Evolutionary conservation across 176 grass and related monocot genomes (phyloP), one percentile per base, ranked within the genome.

Genomic region (Carex myosuroides): DNA sequence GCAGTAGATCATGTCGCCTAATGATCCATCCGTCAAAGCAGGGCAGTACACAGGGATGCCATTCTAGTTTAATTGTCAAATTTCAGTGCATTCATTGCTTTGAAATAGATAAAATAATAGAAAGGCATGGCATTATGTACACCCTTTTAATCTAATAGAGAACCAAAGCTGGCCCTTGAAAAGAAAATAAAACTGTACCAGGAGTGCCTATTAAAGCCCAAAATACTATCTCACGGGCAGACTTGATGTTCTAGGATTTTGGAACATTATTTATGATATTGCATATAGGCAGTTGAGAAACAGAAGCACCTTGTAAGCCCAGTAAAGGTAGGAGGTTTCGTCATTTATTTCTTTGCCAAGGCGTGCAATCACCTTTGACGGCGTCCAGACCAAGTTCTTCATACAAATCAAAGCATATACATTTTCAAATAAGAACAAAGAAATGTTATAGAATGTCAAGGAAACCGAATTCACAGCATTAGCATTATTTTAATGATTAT

Each of bases 271-370:
- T 70, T 81, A 35, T 82, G 29, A 48, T 56, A 24, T 22, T 29
- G 32, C 66, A 73, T 6, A 32, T 30, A 56, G 50, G 21, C 22
- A 37, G 16, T 22, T 29, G 22, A 72, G 83, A 84, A 70, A 77
- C 17, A 58, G 22, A 80, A 24, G 8, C 88, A 98, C 95, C 95
- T 98, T 92, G 64, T 92, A 92, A 67, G 95, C 91, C 95, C 95
- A 98, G 35, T 93, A 95, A 64, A 98, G 86, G 76, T 92, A 98
- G 22, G 95, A 98, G 13, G 69, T 89, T 84, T 92, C 86, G 20
- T 95, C 89, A 33, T 95, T 92, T 87, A 98, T 98, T 91, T 95
- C 91, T 89, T 98, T 98, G 26, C 95, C 95, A 60, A 98, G 92
- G 70, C 88, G 89, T 70, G 91, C 83, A 81, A 98, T 93, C 82